Percentiles rank a stretch among this genome's conserved stretches.
Conservation (phyloP, 352 stramenopile species). For the Pythium pectinolyticum region DNA sequence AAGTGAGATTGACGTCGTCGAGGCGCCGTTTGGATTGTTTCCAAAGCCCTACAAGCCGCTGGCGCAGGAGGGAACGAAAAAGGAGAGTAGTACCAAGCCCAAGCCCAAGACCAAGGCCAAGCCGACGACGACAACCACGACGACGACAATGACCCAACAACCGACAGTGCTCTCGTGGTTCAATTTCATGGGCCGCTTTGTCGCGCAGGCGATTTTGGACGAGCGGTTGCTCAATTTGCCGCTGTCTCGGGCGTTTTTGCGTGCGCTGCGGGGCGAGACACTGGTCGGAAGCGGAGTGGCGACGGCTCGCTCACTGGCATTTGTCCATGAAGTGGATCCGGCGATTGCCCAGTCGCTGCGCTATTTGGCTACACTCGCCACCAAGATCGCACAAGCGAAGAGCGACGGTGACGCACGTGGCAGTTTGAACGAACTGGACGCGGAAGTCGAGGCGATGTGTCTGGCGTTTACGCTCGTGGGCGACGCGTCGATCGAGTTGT, state of each 20-base stretch:
- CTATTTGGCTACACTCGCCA: conserved; percentile 39
- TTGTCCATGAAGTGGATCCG: conserved; percentile 68
- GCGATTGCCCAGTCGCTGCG: conserved; percentile 61
- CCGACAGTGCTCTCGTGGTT: conserved; percentile 50
- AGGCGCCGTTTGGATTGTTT: conserved; percentile 56
- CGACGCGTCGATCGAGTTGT: conserved; percentile 54
- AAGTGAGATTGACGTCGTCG: conserved; percentile 32
- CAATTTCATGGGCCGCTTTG: conserved; percentile 68
- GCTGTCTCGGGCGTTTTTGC: conserved; percentile 73
- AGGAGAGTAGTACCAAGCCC: conserved; percentile 9
- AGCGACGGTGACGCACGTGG: neutral
- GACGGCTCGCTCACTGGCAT: conserved; percentile 52
- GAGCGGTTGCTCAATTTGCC: conserved; percentile 81
- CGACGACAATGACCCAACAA: neutral
- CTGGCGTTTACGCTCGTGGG: conserved; percentile 81
- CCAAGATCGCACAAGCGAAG: conserved; percentile 23
- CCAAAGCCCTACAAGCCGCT: conserved; percentile 37
- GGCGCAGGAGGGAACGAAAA: neutral
- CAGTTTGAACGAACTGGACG: no score
- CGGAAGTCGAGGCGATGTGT: conserved; percentile 67
- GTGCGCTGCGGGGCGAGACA: conserved; percentile 51
- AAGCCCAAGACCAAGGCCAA: conserved; percentile 21
- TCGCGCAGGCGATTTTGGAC: conserved; percentile 79
- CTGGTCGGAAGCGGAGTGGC: conserved; percentile 46
- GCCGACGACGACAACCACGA: no score